Conservation (phyloP, 768 basidiomycete species). For the Tulasnella sp. region DNA sequence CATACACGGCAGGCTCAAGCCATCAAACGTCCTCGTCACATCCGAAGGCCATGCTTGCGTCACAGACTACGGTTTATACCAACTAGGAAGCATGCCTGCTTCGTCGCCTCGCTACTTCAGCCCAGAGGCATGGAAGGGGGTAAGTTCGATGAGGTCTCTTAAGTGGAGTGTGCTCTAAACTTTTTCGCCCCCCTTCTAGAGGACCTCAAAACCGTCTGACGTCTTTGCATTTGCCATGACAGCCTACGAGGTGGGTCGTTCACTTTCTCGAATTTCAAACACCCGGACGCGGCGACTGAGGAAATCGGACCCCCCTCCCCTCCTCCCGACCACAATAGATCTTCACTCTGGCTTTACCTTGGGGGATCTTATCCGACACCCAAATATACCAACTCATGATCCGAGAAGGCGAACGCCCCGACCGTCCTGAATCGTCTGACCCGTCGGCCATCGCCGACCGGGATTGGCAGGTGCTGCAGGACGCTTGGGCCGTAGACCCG, state of each 20-base stretch:
- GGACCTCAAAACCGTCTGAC: constrained; percentile 18
- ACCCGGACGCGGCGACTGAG: no score
- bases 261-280: background rate
- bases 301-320: background rate
- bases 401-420: constrained; percentile 22
- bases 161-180: background rate
- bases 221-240: constrained; percentile 25
- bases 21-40: constrained; percentile 22
- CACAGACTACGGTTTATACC: constrained; percentile 21
- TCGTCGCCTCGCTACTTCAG: constrained; percentile 25
- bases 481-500: background rate
- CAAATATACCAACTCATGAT: constrained; percentile 26
- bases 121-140: constrained; percentile 28
- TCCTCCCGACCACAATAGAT: no score
- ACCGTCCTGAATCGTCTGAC: constrained; percentile 17
- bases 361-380: constrained; percentile 21
- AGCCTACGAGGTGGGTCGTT: constrained; percentile 13
- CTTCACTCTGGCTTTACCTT: background rate
- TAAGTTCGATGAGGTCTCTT: background rate
- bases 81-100: constrained; percentile 9
- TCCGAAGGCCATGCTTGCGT: constrained; percentile 20
- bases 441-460: background rate
- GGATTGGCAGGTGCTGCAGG: constrained; percentile 19
- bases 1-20: constrained; percentile 24
- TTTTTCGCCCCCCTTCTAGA: background rate